phyloP scores from a whole-genome alignment of 2,329 filamentous ascomycete species.

The Fusarium camptoceras region DNA sequence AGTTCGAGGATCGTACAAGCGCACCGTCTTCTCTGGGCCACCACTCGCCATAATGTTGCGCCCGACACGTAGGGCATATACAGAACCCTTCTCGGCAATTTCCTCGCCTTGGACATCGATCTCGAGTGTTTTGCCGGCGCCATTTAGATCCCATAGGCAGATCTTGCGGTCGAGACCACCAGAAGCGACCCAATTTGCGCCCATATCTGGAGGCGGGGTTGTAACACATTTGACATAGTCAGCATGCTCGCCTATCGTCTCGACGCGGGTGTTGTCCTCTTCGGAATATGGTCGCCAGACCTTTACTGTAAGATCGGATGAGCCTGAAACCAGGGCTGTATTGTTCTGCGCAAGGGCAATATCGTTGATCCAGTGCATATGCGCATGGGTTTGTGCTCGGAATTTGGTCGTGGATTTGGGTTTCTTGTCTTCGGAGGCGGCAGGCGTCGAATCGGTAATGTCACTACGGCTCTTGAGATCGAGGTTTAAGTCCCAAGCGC shows the following conservation, averaged over 20 bases:
- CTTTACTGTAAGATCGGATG: conserved; percentile 94
- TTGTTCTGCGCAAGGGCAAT: conserved; percentile 84
- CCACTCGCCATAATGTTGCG: conserved; percentile 88
- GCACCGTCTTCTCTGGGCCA: conserved; percentile 91
- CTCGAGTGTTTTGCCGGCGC: conserved; percentile 84
- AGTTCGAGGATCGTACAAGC: conserved; percentile 90
- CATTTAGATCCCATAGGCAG: conserved; percentile 91
- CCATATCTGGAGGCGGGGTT: conserved; percentile 70
- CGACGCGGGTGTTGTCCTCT: conserved; percentile 63
- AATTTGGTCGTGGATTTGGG: conserved; percentile 66
- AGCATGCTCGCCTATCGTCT: conserved; percentile 89
- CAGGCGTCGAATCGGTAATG: conserved; percentile 46
- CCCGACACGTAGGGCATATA: conserved; percentile 88
- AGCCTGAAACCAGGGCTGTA: conserved; percentile 84
- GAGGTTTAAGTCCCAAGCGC: conserved; percentile 91
- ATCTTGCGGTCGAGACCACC: conserved; percentile 94
- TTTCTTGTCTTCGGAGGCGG: conserved; percentile 47
- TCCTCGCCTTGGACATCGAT: conserved; percentile 89
- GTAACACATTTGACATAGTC: conserved; percentile 98
- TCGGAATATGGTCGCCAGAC: conserved; percentile 82
- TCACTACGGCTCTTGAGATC: conserved; percentile 62
- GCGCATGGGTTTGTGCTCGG: conserved; percentile 74
- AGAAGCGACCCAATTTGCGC: conserved; percentile 89
- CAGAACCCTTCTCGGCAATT: conserved; percentile 87
- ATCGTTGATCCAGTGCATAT: conserved; percentile 97